Base-by-base conservation (phyloP, 257 asterid genomes). In the Paraleonurus japonicus region DNA sequence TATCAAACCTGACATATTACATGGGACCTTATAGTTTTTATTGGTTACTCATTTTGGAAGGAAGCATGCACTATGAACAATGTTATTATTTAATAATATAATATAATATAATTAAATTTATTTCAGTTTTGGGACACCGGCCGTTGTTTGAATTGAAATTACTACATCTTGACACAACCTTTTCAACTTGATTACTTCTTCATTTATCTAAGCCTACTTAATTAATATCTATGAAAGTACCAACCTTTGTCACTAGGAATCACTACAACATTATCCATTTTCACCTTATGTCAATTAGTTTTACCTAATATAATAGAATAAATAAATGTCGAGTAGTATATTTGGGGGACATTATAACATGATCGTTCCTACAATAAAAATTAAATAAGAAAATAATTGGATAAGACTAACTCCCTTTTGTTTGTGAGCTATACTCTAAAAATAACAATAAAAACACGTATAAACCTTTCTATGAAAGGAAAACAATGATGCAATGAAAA, bases 11-110 rank as follows among this genome's bases (percentile, higher is more conserved):
- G 79, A 57, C 78, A 61, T 67, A 22, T 51, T 43, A 43, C 33
- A 58, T 80, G 85, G 78, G 85, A 53, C 88, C 79, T 76, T 26
- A 50, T 50, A 50, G 24, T 19, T 50, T 30, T 33, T 41, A 41
- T 67, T 59, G 61, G 57, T 85, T 30, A 59, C 80, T 77, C 77
- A 69, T 65, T 79, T 78, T 75, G 32, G 76, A 79, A 61, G 73
- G 55, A 75, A 43, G 81, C 81, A 58, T 64, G 74, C 66, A 74
- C 65, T 19, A 68, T 76, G 45, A 78, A 73, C 76, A 78, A 64
- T 72, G 17, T 47, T 47, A n/a, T 47, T 32, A 20, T 20, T 54
- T 22, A 9, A 7, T 1, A 9, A 22, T 6, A 54, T 3, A 22
- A 35, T 1, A 35, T 7, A 32, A 32, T 2, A n/a, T 12, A 9